Conservation (phyloP, 352 stramenopile species). For the Elongisporangium prolatum region DNA sequence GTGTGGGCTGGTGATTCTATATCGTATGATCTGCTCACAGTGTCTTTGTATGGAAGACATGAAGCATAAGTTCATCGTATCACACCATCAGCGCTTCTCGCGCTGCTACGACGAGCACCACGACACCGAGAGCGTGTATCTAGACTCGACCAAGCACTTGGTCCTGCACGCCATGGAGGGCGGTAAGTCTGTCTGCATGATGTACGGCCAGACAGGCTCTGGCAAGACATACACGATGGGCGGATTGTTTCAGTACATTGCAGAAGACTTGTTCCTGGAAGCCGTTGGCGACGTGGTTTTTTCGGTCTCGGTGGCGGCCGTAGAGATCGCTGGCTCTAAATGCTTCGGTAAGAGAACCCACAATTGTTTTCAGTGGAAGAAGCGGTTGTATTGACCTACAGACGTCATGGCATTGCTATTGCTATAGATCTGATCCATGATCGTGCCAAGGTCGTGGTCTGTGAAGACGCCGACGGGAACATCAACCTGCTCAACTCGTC, state of each 20-base stretch:
- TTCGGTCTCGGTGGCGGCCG: conserved; percentile 34
- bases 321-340: conserved; percentile 66
- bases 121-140: conserved; percentile 76
- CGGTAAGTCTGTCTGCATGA: conserved; percentile 76
- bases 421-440: conserved; percentile 36
- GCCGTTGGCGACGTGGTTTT: conserved; percentile 45
- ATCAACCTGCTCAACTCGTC: conserved; percentile 56
- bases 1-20: neutral
- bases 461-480: conserved; percentile 64
- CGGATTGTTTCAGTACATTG: conserved; percentile 71
- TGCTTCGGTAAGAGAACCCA: conserved; percentile 50
- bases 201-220: conserved; percentile 80
- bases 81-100: conserved; percentile 67
- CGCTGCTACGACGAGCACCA: conserved; percentile 71
- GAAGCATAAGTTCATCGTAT: conserved; percentile 84
- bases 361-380: neutral
- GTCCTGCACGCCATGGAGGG: conserved; percentile 62
- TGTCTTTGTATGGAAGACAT: conserved; percentile 61
- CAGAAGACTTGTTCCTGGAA: conserved; percentile 62
- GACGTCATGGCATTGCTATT: neutral
- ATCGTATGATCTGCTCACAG: neutral
- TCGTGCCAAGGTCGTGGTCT: conserved; percentile 60
- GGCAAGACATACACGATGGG: conserved; percentile 88
- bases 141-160: conserved; percentile 53
- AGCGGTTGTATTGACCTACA: neutral